Evolutionary conservation across 140 eudicot genomes (phyloP).

Genomic region (Bidens hawaiensis): DNA sequence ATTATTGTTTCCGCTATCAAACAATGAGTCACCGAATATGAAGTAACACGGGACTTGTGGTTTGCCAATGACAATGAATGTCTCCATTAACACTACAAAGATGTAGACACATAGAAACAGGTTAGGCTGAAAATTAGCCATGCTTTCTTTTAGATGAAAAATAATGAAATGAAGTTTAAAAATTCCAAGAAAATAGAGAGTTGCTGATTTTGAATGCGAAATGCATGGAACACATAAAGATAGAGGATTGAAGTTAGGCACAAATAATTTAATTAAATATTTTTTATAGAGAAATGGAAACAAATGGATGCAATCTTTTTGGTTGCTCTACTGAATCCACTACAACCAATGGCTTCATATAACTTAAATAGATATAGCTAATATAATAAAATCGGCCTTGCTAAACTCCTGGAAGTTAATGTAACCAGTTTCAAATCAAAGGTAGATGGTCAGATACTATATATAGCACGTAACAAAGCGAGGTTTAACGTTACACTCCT

Average conservation of each 20-base stretch:
- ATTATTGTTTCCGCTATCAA: slow-evolving; percentile 17
- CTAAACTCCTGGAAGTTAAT: too few species aligned
- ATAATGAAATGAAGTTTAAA: neutral
- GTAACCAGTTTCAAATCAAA: too few species aligned
- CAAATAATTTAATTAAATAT: neutral
- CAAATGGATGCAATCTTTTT: neutral
- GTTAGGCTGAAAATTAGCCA: neutral
- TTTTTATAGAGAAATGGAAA: neutral
- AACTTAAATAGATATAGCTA: too few species aligned
- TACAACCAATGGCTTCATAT: neutral
- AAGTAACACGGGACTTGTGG: slow-evolving; percentile 21
- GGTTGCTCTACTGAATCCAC: neutral
- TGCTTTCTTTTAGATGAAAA: neutral
- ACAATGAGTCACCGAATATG: slow-evolving; percentile 12
- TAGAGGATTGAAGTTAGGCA: neutral
- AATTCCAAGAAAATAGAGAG: neutral
- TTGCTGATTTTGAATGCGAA: neutral
- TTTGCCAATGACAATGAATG: neutral
- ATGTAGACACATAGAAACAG: neutral
- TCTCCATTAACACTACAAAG: neutral
- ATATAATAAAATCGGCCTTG: too few species aligned
- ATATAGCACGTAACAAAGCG: too few species aligned
- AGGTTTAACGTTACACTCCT: too few species aligned
- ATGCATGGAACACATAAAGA: slow-evolving; percentile 1
- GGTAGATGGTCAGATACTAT: too few species aligned